Conservation (phyloP, 1,284 basidiomycete species). For the Naganishia sp. region DNA sequence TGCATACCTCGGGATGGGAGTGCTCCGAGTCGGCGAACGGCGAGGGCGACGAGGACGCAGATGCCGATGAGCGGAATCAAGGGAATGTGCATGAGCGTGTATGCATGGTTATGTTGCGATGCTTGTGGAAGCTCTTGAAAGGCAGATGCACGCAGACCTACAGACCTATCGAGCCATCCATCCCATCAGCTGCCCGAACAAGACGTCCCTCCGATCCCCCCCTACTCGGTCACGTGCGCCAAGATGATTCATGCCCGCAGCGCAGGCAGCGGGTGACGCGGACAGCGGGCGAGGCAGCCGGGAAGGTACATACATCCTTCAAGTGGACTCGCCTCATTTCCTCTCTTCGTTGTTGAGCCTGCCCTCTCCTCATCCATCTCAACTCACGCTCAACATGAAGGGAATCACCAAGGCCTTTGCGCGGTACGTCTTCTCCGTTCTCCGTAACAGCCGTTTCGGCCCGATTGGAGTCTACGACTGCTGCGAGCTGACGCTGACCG, state of each 20-base stretch:
- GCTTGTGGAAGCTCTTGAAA: too few relatives aligned
- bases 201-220: background rate
- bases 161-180: too few relatives aligned
- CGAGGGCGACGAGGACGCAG: background rate
- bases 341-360: too few relatives aligned
- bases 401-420: conserved; percentile 74
- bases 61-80: background rate
- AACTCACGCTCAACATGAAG: conserved; percentile 62
- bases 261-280: conserved; percentile 15
- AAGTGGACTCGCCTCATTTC: too few relatives aligned
- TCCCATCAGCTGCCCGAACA: too few relatives aligned
- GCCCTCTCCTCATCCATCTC: too few relatives aligned
- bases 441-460: background rate
- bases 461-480: conserved; percentile 13
- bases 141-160: too few relatives aligned
- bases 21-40: background rate
- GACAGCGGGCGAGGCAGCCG: background rate
- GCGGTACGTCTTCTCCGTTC: conserved; percentile 59
- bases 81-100: background rate
- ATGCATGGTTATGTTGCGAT: background rate
- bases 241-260: background rate
- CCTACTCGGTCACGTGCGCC: background rate
- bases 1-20: background rate
- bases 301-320: background rate
- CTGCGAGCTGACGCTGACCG: conserved; percentile 43